phyloP scores from a whole-genome alignment of 2,329 filamentous ascomycete species.

The Aureobasidium namibiae region DNA sequence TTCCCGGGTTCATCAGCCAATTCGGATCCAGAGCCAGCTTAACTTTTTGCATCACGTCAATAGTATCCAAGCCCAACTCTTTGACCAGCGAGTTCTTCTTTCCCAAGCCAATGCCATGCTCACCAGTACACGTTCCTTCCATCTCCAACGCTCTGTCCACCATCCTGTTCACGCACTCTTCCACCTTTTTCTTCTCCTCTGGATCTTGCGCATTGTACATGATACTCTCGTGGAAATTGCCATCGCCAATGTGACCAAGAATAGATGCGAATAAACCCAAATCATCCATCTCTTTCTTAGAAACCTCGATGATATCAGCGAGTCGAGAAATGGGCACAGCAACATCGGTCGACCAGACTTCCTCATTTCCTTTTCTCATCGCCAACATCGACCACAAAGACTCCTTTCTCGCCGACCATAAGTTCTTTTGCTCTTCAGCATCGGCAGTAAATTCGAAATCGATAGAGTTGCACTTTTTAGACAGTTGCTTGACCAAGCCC shows the following conservation, averaged over 20 bases:
- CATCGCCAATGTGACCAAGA: conserved; percentile 83
- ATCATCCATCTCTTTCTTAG: conserved; percentile 81
- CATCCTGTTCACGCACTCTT: conserved; percentile 81
- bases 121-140: conserved; percentile 88
- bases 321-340: conserved; percentile 53
- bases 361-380: conserved; percentile 45
- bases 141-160: conserved; percentile 83
- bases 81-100: conserved; percentile 74
- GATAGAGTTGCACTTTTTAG: conserved; percentile 49
- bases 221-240: conserved; percentile 91
- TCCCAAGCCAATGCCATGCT: conserved; percentile 77
- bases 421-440: conserved; percentile 44
- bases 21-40: conserved; percentile 75
- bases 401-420: conserved; percentile 55
- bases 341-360: conserved; percentile 56
- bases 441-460: conserved; percentile 49
- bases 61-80: conserved; percentile 72
- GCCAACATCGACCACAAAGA: conserved; percentile 54
- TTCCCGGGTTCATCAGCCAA: conserved; percentile 88
- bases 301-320: conserved; percentile 63
- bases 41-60: conserved; percentile 76
- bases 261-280: conserved; percentile 81
- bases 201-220: conserved; percentile 69
- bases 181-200: conserved; percentile 65
- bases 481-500: conserved; percentile 57